Evolutionary conservation across 176 grass and related monocot genomes (phyloP).

Genomic region (Leersia perrieri): DNA sequence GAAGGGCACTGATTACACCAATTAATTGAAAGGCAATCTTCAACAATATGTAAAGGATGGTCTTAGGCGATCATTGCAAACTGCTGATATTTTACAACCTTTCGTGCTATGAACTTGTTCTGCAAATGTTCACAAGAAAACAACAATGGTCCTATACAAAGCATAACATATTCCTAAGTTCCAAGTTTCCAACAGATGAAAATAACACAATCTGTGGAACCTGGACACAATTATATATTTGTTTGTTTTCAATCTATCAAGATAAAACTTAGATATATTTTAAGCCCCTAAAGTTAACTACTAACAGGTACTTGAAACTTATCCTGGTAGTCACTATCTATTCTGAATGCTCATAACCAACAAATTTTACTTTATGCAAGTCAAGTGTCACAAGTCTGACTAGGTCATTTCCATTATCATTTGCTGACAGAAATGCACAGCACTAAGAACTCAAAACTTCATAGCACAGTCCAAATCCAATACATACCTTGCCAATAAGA

Average conservation of each 20-base stretch:
- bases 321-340: background rate
- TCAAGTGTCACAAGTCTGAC: background rate
- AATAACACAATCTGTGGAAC: background rate
- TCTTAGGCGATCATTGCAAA: background rate
- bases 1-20: background rate
- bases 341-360: background rate
- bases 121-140: background rate
- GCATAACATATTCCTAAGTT: background rate
- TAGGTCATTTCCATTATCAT: background rate
- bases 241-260: background rate
- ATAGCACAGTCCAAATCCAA: background rate
- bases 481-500: conserved; percentile 83
- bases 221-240: background rate
- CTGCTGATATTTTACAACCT: background rate
- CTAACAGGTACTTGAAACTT: background rate
- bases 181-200: background rate
- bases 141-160: background rate
- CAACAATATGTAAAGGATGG: background rate
- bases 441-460: conserved; percentile 1
- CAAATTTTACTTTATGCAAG: background rate
- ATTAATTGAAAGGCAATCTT: background rate
- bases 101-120: background rate
- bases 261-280: background rate
- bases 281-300: background rate
- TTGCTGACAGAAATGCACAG: background rate